Conservation (phyloP, 129 eudicot species). For the Arctium minus region DNA sequence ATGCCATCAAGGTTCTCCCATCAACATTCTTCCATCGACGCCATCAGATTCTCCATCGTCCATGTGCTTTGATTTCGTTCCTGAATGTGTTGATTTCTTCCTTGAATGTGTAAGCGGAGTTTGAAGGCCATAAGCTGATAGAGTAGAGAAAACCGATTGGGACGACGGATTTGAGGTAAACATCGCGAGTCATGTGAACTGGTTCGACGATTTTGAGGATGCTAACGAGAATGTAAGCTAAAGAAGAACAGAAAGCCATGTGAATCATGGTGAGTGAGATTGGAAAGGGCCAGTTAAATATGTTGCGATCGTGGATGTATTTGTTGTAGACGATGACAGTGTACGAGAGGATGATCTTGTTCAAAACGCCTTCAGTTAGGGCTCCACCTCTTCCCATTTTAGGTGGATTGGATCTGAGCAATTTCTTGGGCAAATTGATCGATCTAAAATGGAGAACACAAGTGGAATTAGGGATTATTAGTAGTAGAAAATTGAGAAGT, state of each 20-base stretch:
- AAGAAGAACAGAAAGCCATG: slow-evolving; percentile 55
- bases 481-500: neutral
- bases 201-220: slow-evolving; percentile 50
- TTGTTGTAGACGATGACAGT: slow-evolving; percentile 66
- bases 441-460: neutral
- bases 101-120: slow-evolving; percentile 51
- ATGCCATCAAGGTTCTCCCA: too few relatives aligned
- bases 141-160: slow-evolving; percentile 42
- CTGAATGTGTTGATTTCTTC: too few relatives aligned
- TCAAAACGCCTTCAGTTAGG: slow-evolving; percentile 39
- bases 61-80: too few relatives aligned
- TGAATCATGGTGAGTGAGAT: slow-evolving; percentile 71
- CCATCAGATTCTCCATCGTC: too few relatives aligned
- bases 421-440: too few relatives aligned
- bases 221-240: slow-evolving; percentile 45
- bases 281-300: slow-evolving; percentile 67
- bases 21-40: too few relatives aligned
- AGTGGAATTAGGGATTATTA: neutral
- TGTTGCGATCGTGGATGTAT: slow-evolving; percentile 56
- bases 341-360: slow-evolving; percentile 49
- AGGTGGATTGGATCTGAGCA: neutral
- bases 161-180: too few relatives aligned
- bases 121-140: slow-evolving; percentile 50
- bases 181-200: slow-evolving; percentile 36
- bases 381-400: slow-evolving; percentile 52